Evolutionary conservation across 2,329 filamentous ascomycete genomes (phyloP).

Genomic region (Aspergillus thermomutatus): DNA sequence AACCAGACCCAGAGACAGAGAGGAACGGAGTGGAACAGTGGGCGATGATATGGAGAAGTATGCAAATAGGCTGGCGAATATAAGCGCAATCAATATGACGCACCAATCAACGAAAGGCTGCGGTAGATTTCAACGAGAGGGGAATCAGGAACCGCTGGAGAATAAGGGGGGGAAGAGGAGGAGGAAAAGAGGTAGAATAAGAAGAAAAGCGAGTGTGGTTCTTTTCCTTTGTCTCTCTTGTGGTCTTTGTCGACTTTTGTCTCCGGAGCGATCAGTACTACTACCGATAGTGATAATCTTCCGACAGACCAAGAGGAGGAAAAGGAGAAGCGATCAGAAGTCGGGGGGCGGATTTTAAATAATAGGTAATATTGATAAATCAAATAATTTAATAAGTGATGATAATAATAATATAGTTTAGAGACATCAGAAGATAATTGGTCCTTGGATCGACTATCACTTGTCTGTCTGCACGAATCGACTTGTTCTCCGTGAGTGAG

Average conservation of each 20-base stretch:
- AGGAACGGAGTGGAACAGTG: neutral
- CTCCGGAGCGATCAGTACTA: neutral
- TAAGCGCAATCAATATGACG: neutral
- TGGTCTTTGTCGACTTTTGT: neutral
- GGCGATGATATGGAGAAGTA: neutral
- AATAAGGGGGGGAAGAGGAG: conserved; percentile 4
- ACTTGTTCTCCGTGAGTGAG: neutral
- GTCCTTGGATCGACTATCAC: neutral
- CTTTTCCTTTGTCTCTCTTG: neutral
- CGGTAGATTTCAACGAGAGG: neutral
- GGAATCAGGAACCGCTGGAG: neutral
- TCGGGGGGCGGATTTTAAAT: conserved; percentile 3
- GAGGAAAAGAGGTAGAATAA: conserved; percentile 4
- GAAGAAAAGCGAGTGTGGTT: neutral
- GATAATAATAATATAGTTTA: neutral
- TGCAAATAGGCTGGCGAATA: neutral
- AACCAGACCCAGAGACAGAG: neutral
- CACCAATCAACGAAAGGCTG: neutral
- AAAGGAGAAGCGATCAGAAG: conserved; percentile 1
- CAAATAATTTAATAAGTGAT: neutral
- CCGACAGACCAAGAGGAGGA: conserved; percentile 2
- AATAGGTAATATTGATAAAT: no score
- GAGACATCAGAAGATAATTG: neutral
- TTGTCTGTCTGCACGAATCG: neutral
- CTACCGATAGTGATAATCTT: neutral